Base-by-base conservation (phyloP, 2,329 filamentous ascomycete species). In the Esteya vermicola region DNA sequence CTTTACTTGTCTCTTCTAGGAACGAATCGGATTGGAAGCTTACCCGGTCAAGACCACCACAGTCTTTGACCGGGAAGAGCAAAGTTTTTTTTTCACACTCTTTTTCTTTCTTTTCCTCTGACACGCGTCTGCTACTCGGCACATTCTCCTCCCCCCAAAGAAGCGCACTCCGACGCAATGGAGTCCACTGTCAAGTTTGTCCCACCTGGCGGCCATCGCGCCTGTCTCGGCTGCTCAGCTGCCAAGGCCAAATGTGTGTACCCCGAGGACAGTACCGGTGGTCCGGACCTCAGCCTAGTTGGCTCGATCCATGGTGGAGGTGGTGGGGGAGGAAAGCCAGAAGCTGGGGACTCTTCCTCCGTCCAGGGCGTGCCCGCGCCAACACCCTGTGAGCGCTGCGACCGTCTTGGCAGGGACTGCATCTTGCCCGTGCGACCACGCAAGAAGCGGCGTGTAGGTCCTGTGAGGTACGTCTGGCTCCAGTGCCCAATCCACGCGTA, bases 121-220 rank as follows among this genome's bases (percentile, higher is more conserved):
- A 9, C 19, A 19, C 8, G 30, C 9, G 22, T 28, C 20, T 18
- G 19, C 23, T n/a, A 31, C 33, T 38, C 33, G 23, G 25, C 33
- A 6, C 16, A 14, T 42, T 77, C 30, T 16, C 16, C 12, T 10
- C n/a, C 13, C 7, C 23, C 38, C n/a, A n/a, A n/a, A n/a, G n/a
- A n/a, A n/a, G n/a, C n/a, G n/a, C n/a, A n/a, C n/a, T n/a, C n/a
- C n/a, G n/a, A n/a, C n/a, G n/a, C n/a, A n/a, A n/a, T 28, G 8
- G 12, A 33, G 7, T 19, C 22, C 3, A 16, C 36, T 4, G 42
- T 51, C 40, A 50, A 50, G 42, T 51, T 50, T 20, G 49, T 51
- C 9, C 49, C 48, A 1, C 48, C 49, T 2, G 48, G 47, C 33
- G 48, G 49, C 38, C 46, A 50, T 31, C 43, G 50, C 10, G 50